Evolutionary conservation across 441 rosid species (phyloP).

Genomic region (Melastoma candidum): DNA sequence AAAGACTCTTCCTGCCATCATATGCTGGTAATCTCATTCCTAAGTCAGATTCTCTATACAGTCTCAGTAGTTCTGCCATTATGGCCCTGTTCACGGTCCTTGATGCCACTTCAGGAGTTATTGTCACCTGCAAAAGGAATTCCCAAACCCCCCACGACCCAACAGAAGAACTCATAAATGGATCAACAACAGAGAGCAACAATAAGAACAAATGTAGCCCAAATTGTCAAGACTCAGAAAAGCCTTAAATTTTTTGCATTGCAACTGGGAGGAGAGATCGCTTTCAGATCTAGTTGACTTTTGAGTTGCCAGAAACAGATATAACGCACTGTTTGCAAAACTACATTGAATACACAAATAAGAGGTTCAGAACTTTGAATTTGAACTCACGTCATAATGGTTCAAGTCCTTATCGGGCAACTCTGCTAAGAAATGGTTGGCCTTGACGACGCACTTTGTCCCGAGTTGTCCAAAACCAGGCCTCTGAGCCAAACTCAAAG

Average conservation of each 20-base stretch:
- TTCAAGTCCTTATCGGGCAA: conserved; percentile 82
- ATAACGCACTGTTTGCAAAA: no score
- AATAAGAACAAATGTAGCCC: conserved; percentile 28
- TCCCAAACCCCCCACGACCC: conserved; percentile 9
- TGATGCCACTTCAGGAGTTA: conserved; percentile 89
- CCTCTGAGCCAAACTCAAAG: conserved; percentile 61
- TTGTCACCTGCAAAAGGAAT: conserved; percentile 64
- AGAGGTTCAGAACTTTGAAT: conserved; percentile 9
- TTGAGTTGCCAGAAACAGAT: no score
- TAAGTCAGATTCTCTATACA: conserved; percentile 74
- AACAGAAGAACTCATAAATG: conserved; percentile 11
- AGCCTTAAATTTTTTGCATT: no score
- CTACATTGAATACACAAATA: background rate
- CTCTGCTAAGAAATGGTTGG: conserved; percentile 92
- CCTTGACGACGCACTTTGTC: conserved; percentile 88
- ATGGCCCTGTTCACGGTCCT: conserved; percentile 78
- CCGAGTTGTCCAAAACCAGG: conserved; percentile 90
- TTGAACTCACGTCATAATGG: conserved; percentile 80
- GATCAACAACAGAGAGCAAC: conserved; percentile 23
- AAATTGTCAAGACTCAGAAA: no score
- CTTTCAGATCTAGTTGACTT: no score
- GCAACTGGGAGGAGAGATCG: no score
- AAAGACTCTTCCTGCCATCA: conserved; percentile 91
- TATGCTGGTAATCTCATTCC: conserved; percentile 93
- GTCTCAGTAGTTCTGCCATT: conserved; percentile 82